These are phyloP conservation scores for Phytophthora kernoviae DNA, from an alignment of 352 stramenopile genomes.

Conservation along the genomic window DNA sequence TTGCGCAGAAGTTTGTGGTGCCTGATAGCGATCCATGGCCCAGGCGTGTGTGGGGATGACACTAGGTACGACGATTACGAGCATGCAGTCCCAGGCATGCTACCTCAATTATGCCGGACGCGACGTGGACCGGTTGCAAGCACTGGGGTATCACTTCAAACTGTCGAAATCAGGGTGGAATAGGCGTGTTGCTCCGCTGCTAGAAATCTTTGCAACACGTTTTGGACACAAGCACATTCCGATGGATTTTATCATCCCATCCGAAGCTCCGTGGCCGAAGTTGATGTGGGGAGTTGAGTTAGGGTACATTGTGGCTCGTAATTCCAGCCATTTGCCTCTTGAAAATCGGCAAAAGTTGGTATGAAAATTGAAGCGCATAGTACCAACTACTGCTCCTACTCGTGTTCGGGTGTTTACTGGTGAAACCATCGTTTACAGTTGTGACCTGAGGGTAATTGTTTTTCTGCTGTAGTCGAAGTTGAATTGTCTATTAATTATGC, in stretches of 20 bases:
- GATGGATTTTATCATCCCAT: background rate
- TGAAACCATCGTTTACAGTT: no score
- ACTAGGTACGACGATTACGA: background rate
- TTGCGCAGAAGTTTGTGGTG: constrained; percentile 10
- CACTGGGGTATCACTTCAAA: background rate
- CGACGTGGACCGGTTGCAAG: background rate
- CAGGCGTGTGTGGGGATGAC: background rate
- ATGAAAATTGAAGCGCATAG: no score
- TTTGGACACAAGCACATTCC: background rate
- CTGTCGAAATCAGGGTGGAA: background rate
- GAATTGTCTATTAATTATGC: no score
- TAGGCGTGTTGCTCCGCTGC: background rate
- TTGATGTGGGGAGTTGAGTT: background rate
- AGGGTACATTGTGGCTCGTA: background rate
- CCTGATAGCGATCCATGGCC: background rate
- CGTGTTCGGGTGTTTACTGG: no score
- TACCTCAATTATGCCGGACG: background rate
- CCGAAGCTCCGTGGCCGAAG: background rate
- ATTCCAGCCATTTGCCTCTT: no score
- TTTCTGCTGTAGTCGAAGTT: no score
- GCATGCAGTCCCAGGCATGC: background rate
- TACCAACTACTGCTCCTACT: no score
- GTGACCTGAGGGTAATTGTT: no score
- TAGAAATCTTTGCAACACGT: background rate
- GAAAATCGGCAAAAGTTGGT: no score